Base-by-base conservation (phyloP, 345 rosid genomes). In the Salix caprea region DNA sequence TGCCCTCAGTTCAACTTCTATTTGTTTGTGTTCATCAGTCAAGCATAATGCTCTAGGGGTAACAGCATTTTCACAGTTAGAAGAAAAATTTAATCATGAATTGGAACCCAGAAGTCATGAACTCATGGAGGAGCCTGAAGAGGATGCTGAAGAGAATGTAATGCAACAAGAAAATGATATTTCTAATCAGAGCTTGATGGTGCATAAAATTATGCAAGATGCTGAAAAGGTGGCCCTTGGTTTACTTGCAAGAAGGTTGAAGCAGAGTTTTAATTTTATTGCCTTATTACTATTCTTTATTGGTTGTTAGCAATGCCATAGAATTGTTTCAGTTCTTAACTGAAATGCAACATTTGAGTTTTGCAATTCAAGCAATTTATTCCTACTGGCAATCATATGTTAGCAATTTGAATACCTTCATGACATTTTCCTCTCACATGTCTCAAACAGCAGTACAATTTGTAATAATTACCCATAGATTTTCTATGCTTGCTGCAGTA, bases 241-340 rank as follows among this genome's bases (percentile, higher is more conserved):
- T 72, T 83, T 89, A 79, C 92, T 94, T 72, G 89, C 94, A 24
- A 79, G 71, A 78, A 91, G 94, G 93, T 91, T 62, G 71, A 79
- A 40, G 60, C 64, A 24, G 70, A 32, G 28, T 60, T 77, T 74
- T 52, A 52, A 52, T 52, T 77, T 56, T 14, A 73, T 21, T 69
- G 40, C 76, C 72, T 26, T 36, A 40, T 79, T 40, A 52, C 36
- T 74, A 69, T 39, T 46, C 34, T 48, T 75, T 68, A 15, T 66
- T 23, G 15, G 50, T 37, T 69, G 12, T 75, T 73, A 12, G 28
- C 13, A 60, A 34, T 32, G 4, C 7, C 37, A 50, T 66, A 23
- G 5, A 32, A 64, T 64, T 64, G 34, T 30, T 64, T 64, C 67
- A 64, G 18, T 64, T 64, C 34, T 28, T 23, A 8, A 21, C 60